Base-by-base conservation (phyloP, 2,329 filamentous ascomycete genomes). In the Coniochaeta ligniaria region DNA sequence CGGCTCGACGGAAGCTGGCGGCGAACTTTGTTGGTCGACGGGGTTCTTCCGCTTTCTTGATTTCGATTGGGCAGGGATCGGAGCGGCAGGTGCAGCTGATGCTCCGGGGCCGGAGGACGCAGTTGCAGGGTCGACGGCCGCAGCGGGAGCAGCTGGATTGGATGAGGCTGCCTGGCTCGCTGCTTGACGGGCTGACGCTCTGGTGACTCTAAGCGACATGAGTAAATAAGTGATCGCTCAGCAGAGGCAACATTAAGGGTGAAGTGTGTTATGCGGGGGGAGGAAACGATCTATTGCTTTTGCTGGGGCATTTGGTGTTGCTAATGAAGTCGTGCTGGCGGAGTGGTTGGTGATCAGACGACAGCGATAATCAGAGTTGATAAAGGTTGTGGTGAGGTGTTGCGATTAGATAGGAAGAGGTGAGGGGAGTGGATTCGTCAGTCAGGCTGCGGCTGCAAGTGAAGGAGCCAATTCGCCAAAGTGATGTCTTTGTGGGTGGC, bases 171-270 rank as follows among this genome's bases (percentile, higher is more conserved):
- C 77, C 72, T 80, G 80, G 72, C 76, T 85, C 73, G 91, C 89
- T 80, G 91, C 91, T 85, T 91, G 88, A 82, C 92, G 92, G 80
- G 93, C 90, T 76, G 93, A 89, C 72, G 93, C 95, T 82, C 94
- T 92, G 83, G 94, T 97, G 72, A 95, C 88, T 91, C 93, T 97
- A 85, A 87, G 81, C 86, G 91, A 91, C 92, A 96, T 97, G 87
- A 94, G 91, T 88, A 74, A 74, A 72, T 70, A 66, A 58, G 63
- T 66, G 66, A 61, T 69, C 63, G 65, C 59, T 17, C 17, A 57
- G 28, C 14, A 9, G 54, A 57, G 31, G 54, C 54, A 59, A 62
- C 63, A 67, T 63, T 60, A 66, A 67, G 67, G 22, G 33, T 57
- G 54, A 22, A 31, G 31, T 56, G 22, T 36, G 31, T 6, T 31